These are phyloP conservation scores for Cryptosporidium felis DNA, from an alignment of 169 alveolate genomes.

Conservation along the genomic window DNA sequence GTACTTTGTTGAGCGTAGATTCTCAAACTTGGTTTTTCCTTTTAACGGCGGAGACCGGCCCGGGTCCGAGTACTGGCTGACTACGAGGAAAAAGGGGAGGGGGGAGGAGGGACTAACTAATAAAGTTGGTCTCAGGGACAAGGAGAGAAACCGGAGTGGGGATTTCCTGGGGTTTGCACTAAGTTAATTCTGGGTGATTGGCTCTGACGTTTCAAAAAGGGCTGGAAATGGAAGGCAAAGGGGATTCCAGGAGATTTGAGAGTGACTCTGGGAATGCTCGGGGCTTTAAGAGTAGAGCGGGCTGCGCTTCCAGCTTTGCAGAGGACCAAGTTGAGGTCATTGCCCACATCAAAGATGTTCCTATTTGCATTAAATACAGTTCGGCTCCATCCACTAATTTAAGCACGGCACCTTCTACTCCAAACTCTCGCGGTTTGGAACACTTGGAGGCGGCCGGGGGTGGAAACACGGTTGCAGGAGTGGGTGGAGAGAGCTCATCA, in stretches of 20 bases:
- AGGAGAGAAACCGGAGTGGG: no score
- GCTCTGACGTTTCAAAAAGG: background rate
- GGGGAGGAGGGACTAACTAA: no score
- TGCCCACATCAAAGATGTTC: constrained; percentile 20
- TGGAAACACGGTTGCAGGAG: background rate
- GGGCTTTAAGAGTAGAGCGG: background rate
- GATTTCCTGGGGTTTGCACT: no score
- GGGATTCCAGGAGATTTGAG: background rate
- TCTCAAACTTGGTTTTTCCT: no score
- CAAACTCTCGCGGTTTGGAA: constrained; percentile 54
- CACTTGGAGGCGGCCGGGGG: background rate
- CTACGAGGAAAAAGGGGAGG: no score
- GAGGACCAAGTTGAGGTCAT: constrained; percentile 24
- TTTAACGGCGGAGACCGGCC: no score
- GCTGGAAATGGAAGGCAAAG: background rate
- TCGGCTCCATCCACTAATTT: constrained; percentile 4
- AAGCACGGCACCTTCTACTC: constrained; percentile 67
- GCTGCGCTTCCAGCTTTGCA: background rate
- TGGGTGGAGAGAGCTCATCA: background rate
- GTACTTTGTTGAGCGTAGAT: no score
- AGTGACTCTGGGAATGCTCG: background rate
- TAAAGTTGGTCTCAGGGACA: no score
- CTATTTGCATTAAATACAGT: constrained; percentile 17
- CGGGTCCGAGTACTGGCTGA: no score
- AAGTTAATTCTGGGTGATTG: no score